Percentiles rank a stretch among this genome's conserved stretches.
These are phyloP conservation scores for Blastocystis sp. DNA, from an alignment of 352 stramenopile genomes.

Conservation along the genomic window DNA sequence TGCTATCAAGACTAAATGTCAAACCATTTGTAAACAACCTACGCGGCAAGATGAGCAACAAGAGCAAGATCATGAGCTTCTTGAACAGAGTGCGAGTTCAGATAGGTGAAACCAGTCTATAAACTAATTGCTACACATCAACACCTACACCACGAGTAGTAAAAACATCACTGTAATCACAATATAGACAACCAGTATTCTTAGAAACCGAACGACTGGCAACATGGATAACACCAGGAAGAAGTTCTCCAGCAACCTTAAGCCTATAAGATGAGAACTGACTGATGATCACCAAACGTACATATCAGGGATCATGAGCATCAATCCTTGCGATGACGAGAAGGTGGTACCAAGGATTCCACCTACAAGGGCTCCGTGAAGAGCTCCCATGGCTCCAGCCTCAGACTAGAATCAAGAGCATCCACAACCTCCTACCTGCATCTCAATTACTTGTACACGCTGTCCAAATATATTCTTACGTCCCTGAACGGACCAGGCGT, in stretches of 20 bases:
- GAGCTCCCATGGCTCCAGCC: conserved; percentile 68
- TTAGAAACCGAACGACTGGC: conserved; percentile 71
- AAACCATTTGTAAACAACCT: neutral
- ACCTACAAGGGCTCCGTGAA: conserved; percentile 71
- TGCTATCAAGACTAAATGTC: conserved; percentile 63
- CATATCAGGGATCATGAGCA: conserved; percentile 73
- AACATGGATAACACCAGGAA: conserved; percentile 76
- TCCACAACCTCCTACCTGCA: conserved; percentile 65
- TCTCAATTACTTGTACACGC: conserved; percentile 69
- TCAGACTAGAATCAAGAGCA: conserved; percentile 36
- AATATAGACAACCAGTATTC: conserved; percentile 69
- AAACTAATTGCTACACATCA: conserved; percentile 71
- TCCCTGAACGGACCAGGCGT: conserved; percentile 68
- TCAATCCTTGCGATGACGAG: conserved; percentile 73
- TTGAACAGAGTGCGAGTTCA: conserved; percentile 72
- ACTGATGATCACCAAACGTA: conserved; percentile 66
- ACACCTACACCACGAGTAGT: conserved; percentile 67
- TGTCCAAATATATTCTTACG: conserved; percentile 70
- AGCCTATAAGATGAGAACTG: conserved; percentile 36
- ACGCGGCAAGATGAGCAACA: conserved; percentile 72
- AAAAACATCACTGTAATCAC: conserved; percentile 83
- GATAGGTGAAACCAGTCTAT: conserved; percentile 72
- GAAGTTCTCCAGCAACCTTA: conserved; percentile 64
- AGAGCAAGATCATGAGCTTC: conserved; percentile 75
- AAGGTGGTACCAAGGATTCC: conserved; percentile 69